Evolutionary conservation across 345 rosid genomes (phyloP), one percentile per base, ranked within the genome.

Genomic region (Isatis tinctoria): DNA sequence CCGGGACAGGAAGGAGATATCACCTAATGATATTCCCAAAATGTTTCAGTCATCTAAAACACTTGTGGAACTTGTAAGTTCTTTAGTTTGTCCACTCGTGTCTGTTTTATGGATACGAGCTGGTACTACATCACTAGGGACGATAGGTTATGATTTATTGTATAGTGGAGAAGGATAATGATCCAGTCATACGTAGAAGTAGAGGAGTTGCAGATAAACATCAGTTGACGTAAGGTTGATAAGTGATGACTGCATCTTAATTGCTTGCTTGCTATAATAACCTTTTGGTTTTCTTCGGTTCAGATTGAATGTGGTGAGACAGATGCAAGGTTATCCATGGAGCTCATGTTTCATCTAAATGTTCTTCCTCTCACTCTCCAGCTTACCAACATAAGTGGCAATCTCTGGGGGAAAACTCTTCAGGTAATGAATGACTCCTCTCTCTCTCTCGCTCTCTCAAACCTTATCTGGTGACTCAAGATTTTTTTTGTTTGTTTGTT

Each of bases 41-140:
- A 95, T 95, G 99, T 92, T 92, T 71, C 91, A 86, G 81, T 77
- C 88, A 52, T 85, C 95, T 40, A 87, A 82, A 66, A 80, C 96
- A 58, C 92, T 95, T 30, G 67, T 85, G 73, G 97, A 92, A 78
- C 92, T 95, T 51, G 99, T 95, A 87, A 69, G 96, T 85, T 83
- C 78, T 72, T 61, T 67, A 49, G 6, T 59, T 43, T 30, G 35
- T 28, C 69, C 58, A n/a, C 67, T 70, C 41, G 47, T 24, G n/a
- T 57, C n/a, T 49, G 22, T 64, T 70, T 70, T 49, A 65, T 22
- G 72, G 20, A 9, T 33, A n/a, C 30, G 70, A 54, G 40, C 49
- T 56, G 35, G 33, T 13, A 70, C 44, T 64, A 22, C 56, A 54
- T 41, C 51, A 69, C 7, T 16, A 56, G 12, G 39, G 59, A 44